Base-by-base conservation (phyloP, 106 monocot species). In the Alisma plantagoaquatica region DNA sequence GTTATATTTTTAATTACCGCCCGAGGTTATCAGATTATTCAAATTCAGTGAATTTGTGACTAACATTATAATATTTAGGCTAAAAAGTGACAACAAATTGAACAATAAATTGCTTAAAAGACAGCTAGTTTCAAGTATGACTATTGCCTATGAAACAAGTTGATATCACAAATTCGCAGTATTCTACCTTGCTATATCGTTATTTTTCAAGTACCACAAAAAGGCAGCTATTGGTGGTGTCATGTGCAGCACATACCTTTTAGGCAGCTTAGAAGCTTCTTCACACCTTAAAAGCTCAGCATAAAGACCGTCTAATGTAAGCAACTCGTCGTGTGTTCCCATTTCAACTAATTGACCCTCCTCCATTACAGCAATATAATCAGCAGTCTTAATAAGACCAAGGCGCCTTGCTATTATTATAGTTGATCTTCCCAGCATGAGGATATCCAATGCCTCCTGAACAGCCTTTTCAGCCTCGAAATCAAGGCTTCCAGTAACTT, bases 351-450 rank as follows among this genome's bases (percentile, higher is more conserved):
- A 79, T 64, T 82, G 89, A 27, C 98, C 98, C 66, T 90, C 98
- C 50, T 98, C 98, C 98, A 98, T 98, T 14, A 98, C 98, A 45
- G 98, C 90, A 60, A 98, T 98, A 59, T 82, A 98, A 73, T 98
- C 98, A 74, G 98, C 98, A 82, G 89, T 98, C 41, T 73, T 81
- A 56, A 98, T 98, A 51, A 98, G 79, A 32, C 82, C 66, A 53
- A 98, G 85, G 15, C 81, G 77, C 4, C 98, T 71, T 33, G 98
- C 98, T 41, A 98, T 98, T 63, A 98, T 98, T 61, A 98, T 90
- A 35, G 98, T 98, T 62, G 98, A 98, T 35, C 98, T 58, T 24
- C 98, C 98, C 67, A 98, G 62, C 98, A 98, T 98, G 27, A 98
- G 76, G 65, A 90, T 82, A 69, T 98, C 90, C 29, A 98, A 35